Evolutionary conservation across 441 rosid genomes (phyloP).

Genomic region (Syzygium syzygioides): DNA sequence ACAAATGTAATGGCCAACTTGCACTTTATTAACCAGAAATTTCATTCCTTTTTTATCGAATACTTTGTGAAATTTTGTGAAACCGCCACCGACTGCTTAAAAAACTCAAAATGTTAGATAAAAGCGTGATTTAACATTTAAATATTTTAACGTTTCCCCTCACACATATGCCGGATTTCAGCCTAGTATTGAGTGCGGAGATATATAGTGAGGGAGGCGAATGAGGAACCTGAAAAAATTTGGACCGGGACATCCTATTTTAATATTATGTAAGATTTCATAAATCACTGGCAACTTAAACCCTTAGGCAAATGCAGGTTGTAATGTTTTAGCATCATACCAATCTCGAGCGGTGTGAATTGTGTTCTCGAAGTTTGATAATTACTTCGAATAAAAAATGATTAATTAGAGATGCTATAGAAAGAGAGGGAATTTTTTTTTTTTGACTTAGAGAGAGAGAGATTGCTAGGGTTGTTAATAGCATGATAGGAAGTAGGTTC

Average conservation of each 20-base stretch:
- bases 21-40: not conserved
- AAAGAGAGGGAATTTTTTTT: not conserved
- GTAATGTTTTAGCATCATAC: not conserved
- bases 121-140: not conserved
- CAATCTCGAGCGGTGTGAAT: not conserved
- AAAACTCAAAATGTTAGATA: not conserved
- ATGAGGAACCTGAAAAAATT: not conserved
- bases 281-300: not conserved
- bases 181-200: not conserved
- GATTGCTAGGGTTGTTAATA: not conserved
- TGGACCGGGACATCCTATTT: not conserved
- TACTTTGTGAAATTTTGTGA: not conserved
- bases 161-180: accelerated
- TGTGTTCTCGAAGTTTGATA: not conserved
- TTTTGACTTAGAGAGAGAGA: not conserved
- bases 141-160: not conserved
- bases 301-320: not conserved
- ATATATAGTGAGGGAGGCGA: not conserved
- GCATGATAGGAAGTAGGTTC: not conserved
- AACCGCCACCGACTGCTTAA: accelerated
- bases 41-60: not conserved
- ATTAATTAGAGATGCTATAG: not conserved
- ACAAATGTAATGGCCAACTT: not conserved
- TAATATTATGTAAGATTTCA: not conserved
- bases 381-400: not conserved